phyloP scores from a whole-genome alignment of 768 basidiomycete species.

The Lactarius evosmus region DNA sequence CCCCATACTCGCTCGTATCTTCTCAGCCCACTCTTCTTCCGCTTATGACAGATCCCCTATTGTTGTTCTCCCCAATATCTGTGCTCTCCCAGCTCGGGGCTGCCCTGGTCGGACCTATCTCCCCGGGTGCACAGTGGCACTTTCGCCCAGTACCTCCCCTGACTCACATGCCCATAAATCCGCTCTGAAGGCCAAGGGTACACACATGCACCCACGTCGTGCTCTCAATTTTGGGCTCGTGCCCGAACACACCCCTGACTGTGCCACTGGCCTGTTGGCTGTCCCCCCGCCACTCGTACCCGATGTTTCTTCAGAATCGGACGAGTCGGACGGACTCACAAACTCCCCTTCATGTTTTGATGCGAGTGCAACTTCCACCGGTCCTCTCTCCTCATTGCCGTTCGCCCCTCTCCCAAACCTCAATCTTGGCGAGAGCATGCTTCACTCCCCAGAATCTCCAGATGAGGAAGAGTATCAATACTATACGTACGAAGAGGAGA shows the following conservation, averaged over 20 bases:
- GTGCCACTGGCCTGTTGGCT: neutral
- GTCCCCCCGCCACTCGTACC: slow-evolving; percentile 52
- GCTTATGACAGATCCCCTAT: slow-evolving; percentile 81
- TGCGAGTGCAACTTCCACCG: slow-evolving; percentile 23
- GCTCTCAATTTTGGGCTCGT: slow-evolving; percentile 31
- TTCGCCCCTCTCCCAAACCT: slow-evolving; percentile 22
- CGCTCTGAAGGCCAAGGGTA: slow-evolving; percentile 32
- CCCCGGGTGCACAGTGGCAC: slow-evolving; percentile 39
- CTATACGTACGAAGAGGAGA: slow-evolving; percentile 28
- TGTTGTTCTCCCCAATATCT: slow-evolving; percentile 65
- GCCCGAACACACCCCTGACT: slow-evolving; percentile 18
- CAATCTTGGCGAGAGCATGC: slow-evolving; percentile 5
- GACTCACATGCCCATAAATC: slow-evolving; percentile 26
- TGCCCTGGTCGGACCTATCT: slow-evolving; percentile 69
- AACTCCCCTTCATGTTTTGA: slow-evolving; percentile 33
- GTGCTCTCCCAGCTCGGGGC: slow-evolving; percentile 75
- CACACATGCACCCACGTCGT: slow-evolving; percentile 46
- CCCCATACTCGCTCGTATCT: slow-evolving; percentile 38
- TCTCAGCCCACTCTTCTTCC: slow-evolving; percentile 42
- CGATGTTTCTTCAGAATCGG: slow-evolving; percentile 60
- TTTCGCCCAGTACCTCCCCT: slow-evolving; percentile 24
- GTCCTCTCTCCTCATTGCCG: slow-evolving; percentile 27
- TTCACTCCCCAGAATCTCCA: slow-evolving; percentile 15
- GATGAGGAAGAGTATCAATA: slow-evolving; percentile 19
- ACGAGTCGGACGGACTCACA: slow-evolving; percentile 57